These are phyloP conservation scores for Ustilago cynodontis DNA, from an alignment of 1,284 basidiomycete genomes.

Conservation along the genomic window DNA sequence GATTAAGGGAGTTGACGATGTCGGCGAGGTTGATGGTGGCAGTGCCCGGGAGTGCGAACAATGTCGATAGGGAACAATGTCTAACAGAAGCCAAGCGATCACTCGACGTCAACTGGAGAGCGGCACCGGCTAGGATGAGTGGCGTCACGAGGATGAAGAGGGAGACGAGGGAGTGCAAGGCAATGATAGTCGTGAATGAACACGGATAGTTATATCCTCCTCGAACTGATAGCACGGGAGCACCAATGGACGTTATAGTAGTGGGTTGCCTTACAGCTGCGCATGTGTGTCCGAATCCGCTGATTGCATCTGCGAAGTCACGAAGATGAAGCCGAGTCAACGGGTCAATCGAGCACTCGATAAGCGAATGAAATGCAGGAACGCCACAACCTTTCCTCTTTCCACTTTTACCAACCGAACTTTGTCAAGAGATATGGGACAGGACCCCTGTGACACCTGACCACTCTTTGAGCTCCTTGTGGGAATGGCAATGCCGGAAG, in stretches of 20 bases:
- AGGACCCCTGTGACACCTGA: background rate
- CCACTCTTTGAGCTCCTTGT: too few relatives aligned
- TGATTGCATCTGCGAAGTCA: background rate
- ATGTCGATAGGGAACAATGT: background rate
- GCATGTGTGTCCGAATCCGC: background rate
- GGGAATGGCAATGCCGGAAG: background rate
- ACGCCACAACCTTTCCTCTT: background rate
- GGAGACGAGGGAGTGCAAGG: background rate
- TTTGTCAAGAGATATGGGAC: constrained; percentile 3
- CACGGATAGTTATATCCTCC: background rate
- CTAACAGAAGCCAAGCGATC: background rate
- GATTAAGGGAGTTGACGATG: background rate
- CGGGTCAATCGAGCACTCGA: background rate
- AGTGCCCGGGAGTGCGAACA: background rate
- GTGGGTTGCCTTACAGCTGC: background rate
- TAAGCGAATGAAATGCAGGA: constrained; percentile 7
- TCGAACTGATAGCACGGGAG: background rate
- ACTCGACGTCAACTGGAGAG: background rate
- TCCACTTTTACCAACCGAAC: too few relatives aligned
- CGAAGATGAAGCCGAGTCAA: background rate
- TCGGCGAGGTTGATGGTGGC: background rate
- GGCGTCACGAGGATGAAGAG: background rate
- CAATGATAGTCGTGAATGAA: background rate
- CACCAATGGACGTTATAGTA: background rate
- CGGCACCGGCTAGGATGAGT: background rate